phyloP scores from a whole-genome alignment of 257 asterid species.

The Ophiorrhiza pumila region DNA sequence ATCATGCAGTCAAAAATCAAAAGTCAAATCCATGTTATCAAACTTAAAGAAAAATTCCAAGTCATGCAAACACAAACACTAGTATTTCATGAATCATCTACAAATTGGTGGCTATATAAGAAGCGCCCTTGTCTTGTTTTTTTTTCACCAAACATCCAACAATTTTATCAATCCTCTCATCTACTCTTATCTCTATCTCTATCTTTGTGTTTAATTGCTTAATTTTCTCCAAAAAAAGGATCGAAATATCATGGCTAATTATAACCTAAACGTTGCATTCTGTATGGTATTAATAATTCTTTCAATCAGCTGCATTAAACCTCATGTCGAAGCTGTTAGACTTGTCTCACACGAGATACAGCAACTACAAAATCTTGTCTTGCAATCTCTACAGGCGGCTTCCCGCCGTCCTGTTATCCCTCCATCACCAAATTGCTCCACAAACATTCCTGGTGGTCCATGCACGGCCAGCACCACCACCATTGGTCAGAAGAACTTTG shows the following conservation, averaged over 20 bases:
- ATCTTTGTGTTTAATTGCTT: no score
- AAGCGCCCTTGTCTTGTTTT: background rate
- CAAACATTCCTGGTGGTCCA: constrained; percentile 30
- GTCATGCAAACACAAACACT: background rate
- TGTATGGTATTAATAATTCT: constrained; percentile 1
- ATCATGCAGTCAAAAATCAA: constrained; percentile 24
- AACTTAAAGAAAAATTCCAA: constrained; percentile 1
- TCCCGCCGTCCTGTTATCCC: background rate
- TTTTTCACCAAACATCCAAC: no score
- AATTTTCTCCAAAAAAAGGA: background rate
- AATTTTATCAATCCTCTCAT: no score
- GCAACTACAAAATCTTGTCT: background rate
- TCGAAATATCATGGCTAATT: background rate
- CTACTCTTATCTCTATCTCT: no score
- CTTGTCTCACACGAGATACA: background rate
- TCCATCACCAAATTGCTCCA: constrained; percentile 26
- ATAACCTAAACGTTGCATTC: background rate
- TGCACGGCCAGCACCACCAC: constrained; percentile 34
- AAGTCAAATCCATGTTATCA: constrained; percentile 2
- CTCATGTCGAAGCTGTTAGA: constrained; percentile 14
- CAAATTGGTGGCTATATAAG: background rate
- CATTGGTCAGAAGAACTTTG: constrained; percentile 39
- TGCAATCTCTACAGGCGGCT: constrained; percentile 12
- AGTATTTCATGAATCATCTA: background rate
- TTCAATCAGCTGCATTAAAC: constrained; percentile 10